Percentiles rank a stretch among this genome's conserved stretches.
Conservation (phyloP, 2,329 filamentous ascomycete genomes). For the Diaporthe citri region DNA sequence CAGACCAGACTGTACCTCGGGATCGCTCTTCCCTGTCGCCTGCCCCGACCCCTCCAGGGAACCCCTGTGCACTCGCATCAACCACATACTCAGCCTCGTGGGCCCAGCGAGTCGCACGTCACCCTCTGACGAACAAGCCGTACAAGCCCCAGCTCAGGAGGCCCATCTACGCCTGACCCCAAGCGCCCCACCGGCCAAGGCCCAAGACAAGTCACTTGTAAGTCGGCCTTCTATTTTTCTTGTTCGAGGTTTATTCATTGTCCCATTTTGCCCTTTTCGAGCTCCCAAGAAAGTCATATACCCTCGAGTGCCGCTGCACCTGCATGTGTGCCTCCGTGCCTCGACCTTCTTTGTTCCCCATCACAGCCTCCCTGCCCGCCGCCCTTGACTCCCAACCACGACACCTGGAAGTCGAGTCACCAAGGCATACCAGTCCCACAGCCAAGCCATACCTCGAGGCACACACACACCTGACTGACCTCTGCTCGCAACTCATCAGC, state of each 20-base stretch:
- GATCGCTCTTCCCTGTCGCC: conserved; percentile 30
- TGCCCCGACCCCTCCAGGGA: conserved; percentile 19
- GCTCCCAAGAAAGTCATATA: conserved; percentile 38
- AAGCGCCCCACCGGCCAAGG: conserved; percentile 34
- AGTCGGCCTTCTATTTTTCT: conserved; percentile 27
- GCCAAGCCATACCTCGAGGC: conserved; percentile 40
- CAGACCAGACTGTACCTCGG: conserved; percentile 1
- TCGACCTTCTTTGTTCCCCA: conserved; percentile 33
- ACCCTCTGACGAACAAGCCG: conserved; percentile 40
- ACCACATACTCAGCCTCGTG: conserved; percentile 40
- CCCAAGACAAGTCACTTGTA: conserved; percentile 37
- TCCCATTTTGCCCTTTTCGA: conserved; percentile 18
- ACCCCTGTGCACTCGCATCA: conserved; percentile 28
- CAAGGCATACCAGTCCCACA: conserved; percentile 33
- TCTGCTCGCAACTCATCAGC: conserved; percentile 31
- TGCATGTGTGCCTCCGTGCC: conserved; percentile 15
- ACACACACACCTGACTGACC: conserved; percentile 33
- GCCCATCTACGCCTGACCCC: conserved; percentile 39
- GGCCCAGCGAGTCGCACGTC: conserved; percentile 39
- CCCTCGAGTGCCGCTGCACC: conserved; percentile 35
- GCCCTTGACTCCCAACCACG: conserved; percentile 31
- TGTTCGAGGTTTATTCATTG: conserved; percentile 26
- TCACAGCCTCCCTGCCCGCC: conserved; percentile 23
- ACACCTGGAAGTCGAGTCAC: conserved; percentile 19
- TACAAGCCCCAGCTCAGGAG: conserved; percentile 40